Conservation (phyloP, 805 yeast species). For the Kodamaea nitidulidarum region DNA sequence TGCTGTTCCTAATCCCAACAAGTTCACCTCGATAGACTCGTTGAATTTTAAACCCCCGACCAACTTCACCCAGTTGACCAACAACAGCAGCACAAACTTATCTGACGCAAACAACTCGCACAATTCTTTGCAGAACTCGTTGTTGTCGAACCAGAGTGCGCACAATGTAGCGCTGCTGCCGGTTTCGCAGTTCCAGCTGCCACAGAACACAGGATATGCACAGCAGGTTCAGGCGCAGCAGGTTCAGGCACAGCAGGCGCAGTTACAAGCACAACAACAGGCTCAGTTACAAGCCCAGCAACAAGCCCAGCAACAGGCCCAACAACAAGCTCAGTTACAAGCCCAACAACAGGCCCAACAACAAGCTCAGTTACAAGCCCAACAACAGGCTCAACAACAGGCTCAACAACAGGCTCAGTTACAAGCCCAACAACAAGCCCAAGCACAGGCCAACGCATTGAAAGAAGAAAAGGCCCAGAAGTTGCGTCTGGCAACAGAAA, state of each 20-base stretch:
- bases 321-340: not conserved
- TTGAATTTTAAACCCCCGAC: slow-evolving; percentile 39
- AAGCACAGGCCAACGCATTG: slow-evolving; percentile 12
- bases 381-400: slow-evolving; percentile 11
- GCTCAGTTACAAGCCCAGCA: not conserved
- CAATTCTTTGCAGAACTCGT: slow-evolving; percentile 21
- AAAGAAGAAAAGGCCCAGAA: not conserved
- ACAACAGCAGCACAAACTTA: slow-evolving; percentile 37
- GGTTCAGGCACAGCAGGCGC: slow-evolving; percentile 8
- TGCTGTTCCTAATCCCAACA: slow-evolving; percentile 13
- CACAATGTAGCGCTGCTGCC: slow-evolving; percentile 10
- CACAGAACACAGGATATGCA: slow-evolving; percentile 5
- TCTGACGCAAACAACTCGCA: slow-evolving; percentile 30
- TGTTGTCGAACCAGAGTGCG: slow-evolving; percentile 14
- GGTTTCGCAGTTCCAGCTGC: slow-evolving; percentile 5
- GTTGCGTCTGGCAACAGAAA: not conserved
- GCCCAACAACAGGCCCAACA: slow-evolving; percentile 10
- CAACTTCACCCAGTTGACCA: slow-evolving; percentile 38
- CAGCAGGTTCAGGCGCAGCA: slow-evolving; percentile 1
- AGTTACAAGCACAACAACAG: slow-evolving; percentile 11
- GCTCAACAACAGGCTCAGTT: slow-evolving; percentile 11
- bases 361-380: slow-evolving; percentile 7
- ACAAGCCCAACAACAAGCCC: slow-evolving; percentile 12
- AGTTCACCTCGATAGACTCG: slow-evolving; percentile 38
- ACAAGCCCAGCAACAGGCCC: not conserved